Conservation (phyloP, 2,329 filamentous ascomycete genomes). For the Phyllosticta ampelicida region DNA sequence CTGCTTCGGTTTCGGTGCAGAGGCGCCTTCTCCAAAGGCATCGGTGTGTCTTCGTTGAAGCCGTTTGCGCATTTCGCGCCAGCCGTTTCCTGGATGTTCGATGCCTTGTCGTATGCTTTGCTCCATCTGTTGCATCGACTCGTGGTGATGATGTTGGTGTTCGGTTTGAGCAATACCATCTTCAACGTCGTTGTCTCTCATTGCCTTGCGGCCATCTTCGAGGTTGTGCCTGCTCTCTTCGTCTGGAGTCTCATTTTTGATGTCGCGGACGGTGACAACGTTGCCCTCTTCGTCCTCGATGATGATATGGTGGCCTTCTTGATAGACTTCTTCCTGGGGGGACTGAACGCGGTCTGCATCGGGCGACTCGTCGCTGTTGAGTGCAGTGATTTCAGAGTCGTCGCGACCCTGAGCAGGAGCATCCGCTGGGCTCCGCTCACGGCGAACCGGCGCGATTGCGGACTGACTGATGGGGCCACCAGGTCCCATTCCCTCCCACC, state of each 20-base stretch:
- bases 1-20: constrained; percentile 22
- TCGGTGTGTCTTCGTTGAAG: constrained; percentile 31
- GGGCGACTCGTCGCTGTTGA: constrained; percentile 32
- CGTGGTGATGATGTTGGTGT: constrained; percentile 23
- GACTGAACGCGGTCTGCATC: constrained; percentile 23
- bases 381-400: constrained; percentile 34
- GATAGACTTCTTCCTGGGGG: constrained; percentile 55
- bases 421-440: constrained; percentile 16
- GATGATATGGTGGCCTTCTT: constrained; percentile 69
- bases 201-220: constrained; percentile 40
- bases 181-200: constrained; percentile 39
- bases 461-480: constrained; percentile 86
- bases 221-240: constrained; percentile 53
- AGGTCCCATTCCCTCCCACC: constrained; percentile 61
- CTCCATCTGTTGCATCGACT: constrained; percentile 34
- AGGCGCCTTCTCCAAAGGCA: constrained; percentile 23
- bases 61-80: constrained; percentile 31
- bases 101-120: constrained; percentile 19
- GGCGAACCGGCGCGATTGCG: constrained; percentile 60
- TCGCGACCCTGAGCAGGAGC: constrained; percentile 28
- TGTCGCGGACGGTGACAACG: constrained; percentile 51
- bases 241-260: constrained; percentile 33
- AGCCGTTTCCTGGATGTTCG: constrained; percentile 29
- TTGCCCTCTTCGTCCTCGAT: constrained; percentile 83
- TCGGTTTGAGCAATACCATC: constrained; percentile 37